A percentile compares a stretch with the other conserved stretches of the same genome.
phyloP scores from a whole-genome alignment of 1,139 yeast genomes.

The Geotrichum aggregatum region DNA sequence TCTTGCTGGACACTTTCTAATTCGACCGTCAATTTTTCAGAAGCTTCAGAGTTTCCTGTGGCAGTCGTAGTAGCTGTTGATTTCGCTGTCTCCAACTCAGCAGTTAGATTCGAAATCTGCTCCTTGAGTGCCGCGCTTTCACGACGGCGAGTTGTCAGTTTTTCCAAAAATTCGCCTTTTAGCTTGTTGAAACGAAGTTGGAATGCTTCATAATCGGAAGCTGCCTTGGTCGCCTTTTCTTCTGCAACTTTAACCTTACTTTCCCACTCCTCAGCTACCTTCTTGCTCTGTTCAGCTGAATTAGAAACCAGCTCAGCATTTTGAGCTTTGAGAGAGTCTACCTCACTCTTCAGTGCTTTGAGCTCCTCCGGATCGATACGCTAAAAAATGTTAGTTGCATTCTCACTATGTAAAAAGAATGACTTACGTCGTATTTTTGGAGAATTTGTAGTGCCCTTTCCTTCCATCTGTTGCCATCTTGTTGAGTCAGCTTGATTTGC shows the following conservation, averaged over 20 bases:
- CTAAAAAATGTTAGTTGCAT: slow-evolving; percentile 6
- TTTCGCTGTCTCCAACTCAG: slow-evolving; percentile 26
- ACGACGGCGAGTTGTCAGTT: slow-evolving; percentile 31
- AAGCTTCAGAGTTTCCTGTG: slow-evolving; percentile 10
- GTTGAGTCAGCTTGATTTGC: slow-evolving; percentile 40
- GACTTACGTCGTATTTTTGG: slow-evolving; percentile 42
- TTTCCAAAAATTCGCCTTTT: slow-evolving; percentile 33
- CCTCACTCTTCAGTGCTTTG: slow-evolving; percentile 38
- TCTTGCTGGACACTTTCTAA: slow-evolving; percentile 18
- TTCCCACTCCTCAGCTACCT: slow-evolving; percentile 14
- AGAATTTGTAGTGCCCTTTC: slow-evolving; percentile 48
- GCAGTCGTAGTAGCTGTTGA: slow-evolving; percentile 30
- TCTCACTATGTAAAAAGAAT: not conserved
- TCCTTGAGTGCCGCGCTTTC: slow-evolving; percentile 27
- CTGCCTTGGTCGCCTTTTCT: slow-evolving; percentile 7
- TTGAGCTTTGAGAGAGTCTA: slow-evolving; percentile 33
- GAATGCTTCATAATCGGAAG: slow-evolving; percentile 21
- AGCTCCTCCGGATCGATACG: slow-evolving; percentile 49
- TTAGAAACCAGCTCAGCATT: slow-evolving; percentile 19
- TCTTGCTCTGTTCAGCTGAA: not conserved
- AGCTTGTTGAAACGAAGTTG: slow-evolving; percentile 29
- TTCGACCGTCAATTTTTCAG: slow-evolving; percentile 18
- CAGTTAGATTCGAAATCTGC: slow-evolving; percentile 25
- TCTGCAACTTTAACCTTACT: slow-evolving; percentile 17
- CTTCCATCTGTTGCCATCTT: slow-evolving; percentile 53